phyloP scores from a whole-genome alignment of 2,329 filamentous ascomycete genomes.

The Venturia effusa region DNA sequence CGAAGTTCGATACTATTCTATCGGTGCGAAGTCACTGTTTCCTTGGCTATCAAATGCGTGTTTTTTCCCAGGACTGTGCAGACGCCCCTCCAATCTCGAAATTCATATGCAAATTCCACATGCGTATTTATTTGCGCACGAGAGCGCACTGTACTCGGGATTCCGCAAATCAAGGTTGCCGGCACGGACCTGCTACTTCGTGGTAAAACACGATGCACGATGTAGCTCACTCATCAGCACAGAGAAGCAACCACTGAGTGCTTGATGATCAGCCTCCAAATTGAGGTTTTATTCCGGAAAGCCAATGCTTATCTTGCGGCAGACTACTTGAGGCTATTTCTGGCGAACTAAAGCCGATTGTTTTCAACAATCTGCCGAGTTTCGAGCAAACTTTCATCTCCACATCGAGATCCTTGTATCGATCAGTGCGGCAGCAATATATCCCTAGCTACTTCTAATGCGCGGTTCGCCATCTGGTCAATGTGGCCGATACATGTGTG shows the following conservation, averaged over 20 bases:
- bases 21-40: background rate
- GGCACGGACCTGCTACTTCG: background rate
- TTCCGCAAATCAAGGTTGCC: background rate
- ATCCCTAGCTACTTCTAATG: background rate
- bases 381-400: background rate
- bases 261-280: no score
- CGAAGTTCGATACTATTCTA: background rate
- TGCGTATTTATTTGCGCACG: background rate
- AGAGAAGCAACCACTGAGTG: no score
- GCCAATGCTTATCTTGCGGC: background rate
- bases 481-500: background rate
- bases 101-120: background rate
- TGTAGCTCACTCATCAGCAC: no score
- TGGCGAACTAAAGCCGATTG: background rate
- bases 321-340: background rate
- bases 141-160: background rate
- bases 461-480: background rate
- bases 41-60: background rate
- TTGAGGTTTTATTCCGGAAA: background rate
- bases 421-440: background rate
- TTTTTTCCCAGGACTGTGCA: background rate
- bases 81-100: no score
- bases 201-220: background rate
- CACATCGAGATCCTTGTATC: background rate
- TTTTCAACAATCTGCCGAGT: background rate